Percentiles rank a stretch among this genome's conserved stretches.
These are phyloP conservation scores for Rugonectria rugulosa DNA, from an alignment of 2,329 filamentous ascomycete species.

Conservation along the genomic window DNA sequence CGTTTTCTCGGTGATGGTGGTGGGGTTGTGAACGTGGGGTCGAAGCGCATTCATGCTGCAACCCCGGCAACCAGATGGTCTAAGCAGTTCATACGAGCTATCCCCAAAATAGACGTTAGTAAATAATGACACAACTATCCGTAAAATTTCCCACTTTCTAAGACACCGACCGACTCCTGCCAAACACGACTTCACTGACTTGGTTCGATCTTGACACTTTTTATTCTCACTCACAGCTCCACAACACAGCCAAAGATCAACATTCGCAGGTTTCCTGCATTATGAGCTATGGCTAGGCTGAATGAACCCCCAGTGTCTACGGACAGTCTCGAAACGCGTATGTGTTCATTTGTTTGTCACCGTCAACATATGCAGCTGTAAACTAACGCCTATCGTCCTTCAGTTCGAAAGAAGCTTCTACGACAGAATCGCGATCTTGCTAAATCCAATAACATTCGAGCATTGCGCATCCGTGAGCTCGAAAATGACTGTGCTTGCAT, in stretches of 20 bases:
- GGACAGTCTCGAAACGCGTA: slow-evolving; percentile 77
- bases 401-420: slow-evolving; percentile 81
- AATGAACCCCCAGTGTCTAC: slow-evolving; percentile 75
- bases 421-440: slow-evolving; percentile 87
- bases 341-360: slow-evolving; percentile 45
- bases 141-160: slow-evolving; percentile 36
- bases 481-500: slow-evolving; percentile 79
- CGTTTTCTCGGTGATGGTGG: slow-evolving; percentile 34
- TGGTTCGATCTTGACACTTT: slow-evolving; percentile 26
- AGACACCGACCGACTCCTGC: slow-evolving; percentile 34
- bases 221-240: slow-evolving; percentile 23
- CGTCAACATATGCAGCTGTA: slow-evolving; percentile 1
- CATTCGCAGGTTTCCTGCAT: slow-evolving; percentile 28
- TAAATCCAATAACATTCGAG: slow-evolving; percentile 78
- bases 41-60: slow-evolving; percentile 11
- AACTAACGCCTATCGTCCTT: slow-evolving; percentile 29
- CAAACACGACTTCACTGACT: slow-evolving; percentile 32
- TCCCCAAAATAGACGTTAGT: slow-evolving; percentile 39
- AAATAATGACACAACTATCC: slow-evolving; percentile 47
- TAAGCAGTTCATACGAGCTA: slow-evolving; percentile 28
- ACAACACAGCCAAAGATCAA: slow-evolving; percentile 20
- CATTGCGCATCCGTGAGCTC: slow-evolving; percentile 76
- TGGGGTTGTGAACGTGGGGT: slow-evolving; percentile 41
- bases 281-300: slow-evolving; percentile 76
- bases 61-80: slow-evolving; percentile 41